phyloP scores from a whole-genome alignment of 352 stramenopile genomes.

The Lagenidium giganteum region DNA sequence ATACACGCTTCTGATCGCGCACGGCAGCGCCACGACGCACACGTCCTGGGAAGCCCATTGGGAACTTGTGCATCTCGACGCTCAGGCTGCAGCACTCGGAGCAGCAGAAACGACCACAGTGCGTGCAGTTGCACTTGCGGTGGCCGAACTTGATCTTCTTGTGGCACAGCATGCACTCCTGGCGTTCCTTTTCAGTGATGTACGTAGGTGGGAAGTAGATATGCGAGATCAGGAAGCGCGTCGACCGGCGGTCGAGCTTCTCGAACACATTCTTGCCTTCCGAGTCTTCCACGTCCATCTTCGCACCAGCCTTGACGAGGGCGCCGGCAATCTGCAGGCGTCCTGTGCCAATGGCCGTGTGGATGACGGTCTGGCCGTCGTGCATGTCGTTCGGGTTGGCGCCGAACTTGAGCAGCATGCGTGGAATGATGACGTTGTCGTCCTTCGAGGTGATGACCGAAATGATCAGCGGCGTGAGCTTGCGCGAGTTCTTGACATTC shows the following conservation, averaged over 20 bases:
- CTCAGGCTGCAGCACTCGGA: constrained; percentile 57
- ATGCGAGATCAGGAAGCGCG: constrained; percentile 69
- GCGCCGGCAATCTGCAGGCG: constrained; percentile 73
- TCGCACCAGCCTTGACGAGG: constrained; percentile 74
- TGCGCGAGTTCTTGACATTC: constrained; percentile 86
- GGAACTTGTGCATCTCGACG: constrained; percentile 78
- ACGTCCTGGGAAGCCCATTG: constrained; percentile 77
- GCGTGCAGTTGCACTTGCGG: constrained; percentile 84
- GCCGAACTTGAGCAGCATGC: constrained; percentile 85
- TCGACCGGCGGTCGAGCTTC: constrained; percentile 68
- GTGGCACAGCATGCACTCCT: constrained; percentile 78
- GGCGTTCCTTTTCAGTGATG: constrained; percentile 82
- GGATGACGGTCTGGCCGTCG: constrained; percentile 82
- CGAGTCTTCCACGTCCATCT: constrained; percentile 84
- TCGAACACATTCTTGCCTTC: constrained; percentile 84
- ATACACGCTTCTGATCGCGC: constrained; percentile 69
- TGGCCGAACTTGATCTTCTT: constrained; percentile 87
- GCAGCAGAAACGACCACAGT: constrained; percentile 76
- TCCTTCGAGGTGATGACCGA: constrained; percentile 83
- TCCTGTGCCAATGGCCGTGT: constrained; percentile 67
- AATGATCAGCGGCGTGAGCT: constrained; percentile 83
- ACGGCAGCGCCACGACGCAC: constrained; percentile 57
- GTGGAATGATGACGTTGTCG: constrained; percentile 77
- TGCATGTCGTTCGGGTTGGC: constrained; percentile 88
- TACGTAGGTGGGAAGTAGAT: constrained; percentile 86